Conservation (phyloP, 1,284 basidiomycete genomes). For the Naganishia cerealis region DNA sequence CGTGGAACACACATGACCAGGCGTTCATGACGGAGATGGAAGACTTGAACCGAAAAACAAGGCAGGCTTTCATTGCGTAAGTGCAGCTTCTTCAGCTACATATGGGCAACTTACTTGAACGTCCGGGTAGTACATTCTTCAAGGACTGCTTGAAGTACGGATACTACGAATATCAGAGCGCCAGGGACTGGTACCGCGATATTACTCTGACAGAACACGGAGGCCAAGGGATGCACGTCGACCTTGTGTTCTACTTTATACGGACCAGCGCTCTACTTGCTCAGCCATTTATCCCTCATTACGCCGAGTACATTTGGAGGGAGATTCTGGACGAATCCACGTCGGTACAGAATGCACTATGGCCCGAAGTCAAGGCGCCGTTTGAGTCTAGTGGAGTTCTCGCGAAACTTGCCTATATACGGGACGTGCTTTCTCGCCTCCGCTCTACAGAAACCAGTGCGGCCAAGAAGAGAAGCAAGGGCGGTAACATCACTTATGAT, state of each 20-base stretch:
- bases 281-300: slow-evolving; percentile 90
- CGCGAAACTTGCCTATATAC: slow-evolving; percentile 60
- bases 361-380: slow-evolving; percentile 60
- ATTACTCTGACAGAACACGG: slow-evolving; percentile 72
- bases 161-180: slow-evolving; percentile 91
- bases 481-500: slow-evolving; percentile 61
- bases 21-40: slow-evolving; percentile 93
- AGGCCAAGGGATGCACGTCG: slow-evolving; percentile 76
- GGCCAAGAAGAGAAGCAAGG: slow-evolving; percentile 62
- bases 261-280: slow-evolving; percentile 74
- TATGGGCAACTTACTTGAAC: slow-evolving; percentile 11
- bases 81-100: slow-evolving; percentile 41
- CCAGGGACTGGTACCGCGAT: slow-evolving; percentile 94
- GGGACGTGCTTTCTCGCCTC: slow-evolving; percentile 78
- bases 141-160: slow-evolving; percentile 94
- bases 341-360: slow-evolving; percentile 77
- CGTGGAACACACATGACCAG: slow-evolving; percentile 65
- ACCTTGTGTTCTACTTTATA: slow-evolving; percentile 76
- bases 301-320: slow-evolving; percentile 87
- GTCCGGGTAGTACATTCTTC: slow-evolving; percentile 73
- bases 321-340: slow-evolving; percentile 69
- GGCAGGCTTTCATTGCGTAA: slow-evolving; percentile 75
- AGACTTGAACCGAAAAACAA: slow-evolving; percentile 74
- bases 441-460: slow-evolving; percentile 81
- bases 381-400: slow-evolving; percentile 27